Percentiles rank a stretch among this genome's conserved stretches.
These are phyloP conservation scores for Pseudogymnoascus sp. DNA, from an alignment of 2,329 filamentous ascomycete species.

Conservation along the genomic window DNA sequence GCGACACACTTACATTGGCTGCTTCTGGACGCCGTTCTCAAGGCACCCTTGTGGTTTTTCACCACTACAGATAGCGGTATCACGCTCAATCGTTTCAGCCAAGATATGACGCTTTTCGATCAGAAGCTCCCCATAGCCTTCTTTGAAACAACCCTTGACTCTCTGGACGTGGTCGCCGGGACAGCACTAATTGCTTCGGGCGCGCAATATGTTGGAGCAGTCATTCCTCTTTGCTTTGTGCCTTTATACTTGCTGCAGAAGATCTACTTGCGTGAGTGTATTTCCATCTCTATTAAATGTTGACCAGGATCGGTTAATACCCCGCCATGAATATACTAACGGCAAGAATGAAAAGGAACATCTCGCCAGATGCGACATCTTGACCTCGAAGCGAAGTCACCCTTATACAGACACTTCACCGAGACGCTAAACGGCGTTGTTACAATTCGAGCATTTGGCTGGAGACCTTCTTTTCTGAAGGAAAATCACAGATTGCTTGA, in stretches of 20 bases:
- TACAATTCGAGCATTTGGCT: constrained; percentile 50
- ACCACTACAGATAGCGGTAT: constrained; percentile 35
- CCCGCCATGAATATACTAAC: neutral
- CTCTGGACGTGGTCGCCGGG: constrained; percentile 34
- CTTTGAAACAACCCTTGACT: neutral
- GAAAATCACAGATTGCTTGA: constrained; percentile 35
- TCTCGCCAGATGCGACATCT: constrained; percentile 38
- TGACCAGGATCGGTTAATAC: neutral
- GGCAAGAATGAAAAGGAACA: constrained; percentile 25
- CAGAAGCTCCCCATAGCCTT: constrained; percentile 19
- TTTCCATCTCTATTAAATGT: neutral
- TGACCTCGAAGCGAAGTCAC: constrained; percentile 38
- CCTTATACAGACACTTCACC: constrained; percentile 49
- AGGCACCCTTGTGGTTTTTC: constrained; percentile 37
- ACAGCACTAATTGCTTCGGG: constrained; percentile 29
- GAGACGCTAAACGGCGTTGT: constrained; percentile 46
- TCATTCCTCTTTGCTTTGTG: constrained; percentile 22
- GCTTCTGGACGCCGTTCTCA: constrained; percentile 37
- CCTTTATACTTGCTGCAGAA: constrained; percentile 25
- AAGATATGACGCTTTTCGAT: constrained; percentile 31
- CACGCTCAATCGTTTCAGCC: constrained; percentile 38
- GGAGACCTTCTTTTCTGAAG: constrained; percentile 25
- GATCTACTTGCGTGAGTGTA: constrained; percentile 29
- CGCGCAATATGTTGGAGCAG: constrained; percentile 38
- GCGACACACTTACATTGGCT: constrained; percentile 30